Evolutionary conservation across 2,329 filamentous ascomycete species (phyloP).

Genomic region (Penicillium palitans): DNA sequence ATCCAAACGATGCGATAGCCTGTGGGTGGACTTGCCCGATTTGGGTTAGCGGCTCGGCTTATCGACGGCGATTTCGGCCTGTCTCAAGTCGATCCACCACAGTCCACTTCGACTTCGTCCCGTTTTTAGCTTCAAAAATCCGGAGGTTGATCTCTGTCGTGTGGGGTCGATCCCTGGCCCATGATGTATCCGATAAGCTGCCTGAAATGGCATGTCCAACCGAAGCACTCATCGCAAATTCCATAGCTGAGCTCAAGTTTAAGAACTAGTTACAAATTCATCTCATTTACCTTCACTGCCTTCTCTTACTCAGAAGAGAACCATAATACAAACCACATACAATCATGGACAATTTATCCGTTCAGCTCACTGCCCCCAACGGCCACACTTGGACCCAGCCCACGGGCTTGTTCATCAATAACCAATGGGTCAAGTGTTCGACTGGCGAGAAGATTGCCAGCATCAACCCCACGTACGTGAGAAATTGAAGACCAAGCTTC

Average conservation of each 20-base stretch:
- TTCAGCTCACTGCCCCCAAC: slow-evolving; percentile 42
- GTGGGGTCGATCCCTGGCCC: not conserved
- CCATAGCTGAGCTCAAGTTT: not conserved
- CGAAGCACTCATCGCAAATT: not conserved
- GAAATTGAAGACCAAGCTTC: not conserved
- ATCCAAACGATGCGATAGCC: not conserved
- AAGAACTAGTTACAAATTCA: not conserved
- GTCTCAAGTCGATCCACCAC: not conserved
- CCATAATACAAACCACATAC: not conserved
- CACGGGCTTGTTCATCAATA: slow-evolving; percentile 48
- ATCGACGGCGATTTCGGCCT: not conserved
- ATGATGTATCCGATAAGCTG: not conserved
- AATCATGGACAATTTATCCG: slow-evolving; percentile 30
- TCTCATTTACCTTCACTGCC: not conserved
- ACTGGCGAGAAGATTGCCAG: slow-evolving; percentile 39
- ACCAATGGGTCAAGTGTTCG: slow-evolving; percentile 44
- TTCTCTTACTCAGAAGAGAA: slow-evolving; percentile 4
- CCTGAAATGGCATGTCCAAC: slow-evolving; percentile 9
- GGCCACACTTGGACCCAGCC: slow-evolving; percentile 41
- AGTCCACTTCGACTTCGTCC: not conserved
- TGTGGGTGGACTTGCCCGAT: slow-evolving; percentile 24
- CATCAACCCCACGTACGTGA: slow-evolving; percentile 36
- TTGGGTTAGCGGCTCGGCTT: slow-evolving; percentile 11
- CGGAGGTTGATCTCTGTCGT: not conserved
- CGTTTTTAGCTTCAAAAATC: not conserved